Conservation (phyloP, 805 yeast species). For the Vanderwaltozyma tropicalis region DNA sequence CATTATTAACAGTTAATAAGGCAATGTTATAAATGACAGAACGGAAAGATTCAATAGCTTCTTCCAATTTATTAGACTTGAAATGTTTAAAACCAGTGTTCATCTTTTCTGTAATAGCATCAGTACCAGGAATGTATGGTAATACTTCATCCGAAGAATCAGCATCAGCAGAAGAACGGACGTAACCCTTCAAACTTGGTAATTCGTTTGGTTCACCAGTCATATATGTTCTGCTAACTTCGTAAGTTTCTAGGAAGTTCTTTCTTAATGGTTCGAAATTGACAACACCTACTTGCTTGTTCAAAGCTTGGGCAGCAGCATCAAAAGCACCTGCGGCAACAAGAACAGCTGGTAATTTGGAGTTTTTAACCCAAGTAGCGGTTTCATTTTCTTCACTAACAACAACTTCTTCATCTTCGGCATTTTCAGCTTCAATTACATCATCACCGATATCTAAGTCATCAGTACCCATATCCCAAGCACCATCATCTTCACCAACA, state of each 20-base stretch:
- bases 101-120: constrained; percentile 45
- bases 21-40: constrained; percentile 66
- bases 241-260: constrained; percentile 77
- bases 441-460: constrained; percentile 62
- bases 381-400: constrained; percentile 41
- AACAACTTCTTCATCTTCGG: constrained; percentile 31
- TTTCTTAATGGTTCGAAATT: constrained; percentile 79
- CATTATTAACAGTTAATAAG: constrained; percentile 57
- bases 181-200: constrained; percentile 57
- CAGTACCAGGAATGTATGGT: constrained; percentile 72
- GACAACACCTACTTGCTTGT: constrained; percentile 79
- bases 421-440: constrained; percentile 32
- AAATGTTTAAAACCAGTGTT: constrained; percentile 73
- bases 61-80: constrained; percentile 71
- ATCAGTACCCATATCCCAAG: constrained; percentile 78
- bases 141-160: constrained; percentile 37
- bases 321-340: constrained; percentile 96
- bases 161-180: constrained; percentile 54
- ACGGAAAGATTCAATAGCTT: constrained; percentile 74
- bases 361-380: constrained; percentile 76
- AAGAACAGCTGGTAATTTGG: constrained; percentile 82
- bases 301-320: constrained; percentile 85
- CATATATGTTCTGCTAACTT: constrained; percentile 64
- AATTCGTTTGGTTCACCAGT: constrained; percentile 61
- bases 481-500: constrained; percentile 51